Conservation (phyloP, 2,329 filamentous ascomycete genomes). For the Talaromyces sp. region DNA sequence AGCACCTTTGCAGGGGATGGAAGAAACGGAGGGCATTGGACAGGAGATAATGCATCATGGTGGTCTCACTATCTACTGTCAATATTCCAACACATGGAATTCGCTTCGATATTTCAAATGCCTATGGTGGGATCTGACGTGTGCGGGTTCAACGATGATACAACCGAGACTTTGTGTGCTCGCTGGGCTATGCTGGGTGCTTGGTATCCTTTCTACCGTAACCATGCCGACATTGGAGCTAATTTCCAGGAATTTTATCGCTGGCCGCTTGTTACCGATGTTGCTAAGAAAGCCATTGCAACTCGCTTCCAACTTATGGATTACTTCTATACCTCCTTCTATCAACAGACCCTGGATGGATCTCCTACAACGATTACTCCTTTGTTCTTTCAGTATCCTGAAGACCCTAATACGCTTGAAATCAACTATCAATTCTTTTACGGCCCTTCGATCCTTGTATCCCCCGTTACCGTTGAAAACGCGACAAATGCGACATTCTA, state of each 20-base stretch:
- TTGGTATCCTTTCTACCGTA: conserved; percentile 71
- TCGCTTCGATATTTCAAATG: conserved; percentile 62
- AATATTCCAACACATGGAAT: conserved; percentile 57
- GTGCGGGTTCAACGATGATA: conserved; percentile 68
- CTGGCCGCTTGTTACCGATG: conserved; percentile 60
- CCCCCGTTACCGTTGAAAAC: conserved; percentile 51
- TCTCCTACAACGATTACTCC: conserved; percentile 61
- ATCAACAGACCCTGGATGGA: conserved; percentile 58
- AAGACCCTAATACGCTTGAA: conserved; percentile 49
- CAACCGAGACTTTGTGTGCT: conserved; percentile 65
- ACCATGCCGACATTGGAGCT: conserved; percentile 58
- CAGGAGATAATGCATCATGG: conserved; percentile 55
- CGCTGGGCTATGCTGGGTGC: conserved; percentile 70
- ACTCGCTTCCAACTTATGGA: conserved; percentile 71
- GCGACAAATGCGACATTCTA: conserved; percentile 52
- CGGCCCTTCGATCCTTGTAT: conserved; percentile 54
- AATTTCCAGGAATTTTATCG: conserved; percentile 68
- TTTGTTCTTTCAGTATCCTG: conserved; percentile 66
- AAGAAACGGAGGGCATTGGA: conserved; percentile 53
- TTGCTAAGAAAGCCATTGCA: conserved; percentile 64
- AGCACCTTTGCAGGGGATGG: conserved; percentile 73
- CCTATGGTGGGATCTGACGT: conserved; percentile 69
- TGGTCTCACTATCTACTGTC: conserved; percentile 58
- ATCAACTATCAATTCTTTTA: conserved; percentile 58
- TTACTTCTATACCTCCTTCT: conserved; percentile 71